phyloP scores from a whole-genome alignment of 2,329 filamentous ascomycete species.

The Aspergillus clavatus region DNA sequence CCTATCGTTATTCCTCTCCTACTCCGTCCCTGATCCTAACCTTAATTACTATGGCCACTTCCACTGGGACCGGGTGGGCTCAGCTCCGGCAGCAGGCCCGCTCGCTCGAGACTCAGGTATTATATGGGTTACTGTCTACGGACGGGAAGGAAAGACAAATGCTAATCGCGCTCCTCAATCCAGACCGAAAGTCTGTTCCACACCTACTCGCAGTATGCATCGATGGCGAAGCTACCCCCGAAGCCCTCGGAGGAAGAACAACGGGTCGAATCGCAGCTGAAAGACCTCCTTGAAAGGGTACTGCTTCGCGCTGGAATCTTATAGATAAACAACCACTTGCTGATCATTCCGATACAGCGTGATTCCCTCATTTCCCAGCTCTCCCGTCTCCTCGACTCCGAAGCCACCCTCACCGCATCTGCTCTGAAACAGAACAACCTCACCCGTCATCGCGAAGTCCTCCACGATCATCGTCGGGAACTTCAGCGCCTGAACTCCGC shows the following conservation, averaged over 20 bases:
- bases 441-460: constrained; percentile 81
- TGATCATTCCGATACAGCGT: constrained; percentile 51
- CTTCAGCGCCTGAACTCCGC: constrained; percentile 67
- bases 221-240: constrained; percentile 69
- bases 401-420: constrained; percentile 78
- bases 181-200: constrained; percentile 71
- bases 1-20: constrained; percentile 1
- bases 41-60: constrained; percentile 49
- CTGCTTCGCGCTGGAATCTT: not conserved
- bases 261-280: constrained; percentile 71
- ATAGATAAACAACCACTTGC: not conserved
- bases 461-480: constrained; percentile 80
- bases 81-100: constrained; percentile 91
- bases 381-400: constrained; percentile 83
- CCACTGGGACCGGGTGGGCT: constrained; percentile 72
- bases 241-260: constrained; percentile 83
- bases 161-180: not conserved
- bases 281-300: constrained; percentile 66
- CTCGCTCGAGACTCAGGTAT: constrained; percentile 82
- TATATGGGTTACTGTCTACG: constrained; percentile 13
- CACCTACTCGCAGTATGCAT: constrained; percentile 84
- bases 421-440: constrained; percentile 98
- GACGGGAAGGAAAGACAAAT: constrained; percentile 16
- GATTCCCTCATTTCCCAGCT: constrained; percentile 78
- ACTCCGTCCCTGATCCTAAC: not conserved